Base-by-base conservation (phyloP, 768 basidiomycete genomes). In the Crucibulum laeve region DNA sequence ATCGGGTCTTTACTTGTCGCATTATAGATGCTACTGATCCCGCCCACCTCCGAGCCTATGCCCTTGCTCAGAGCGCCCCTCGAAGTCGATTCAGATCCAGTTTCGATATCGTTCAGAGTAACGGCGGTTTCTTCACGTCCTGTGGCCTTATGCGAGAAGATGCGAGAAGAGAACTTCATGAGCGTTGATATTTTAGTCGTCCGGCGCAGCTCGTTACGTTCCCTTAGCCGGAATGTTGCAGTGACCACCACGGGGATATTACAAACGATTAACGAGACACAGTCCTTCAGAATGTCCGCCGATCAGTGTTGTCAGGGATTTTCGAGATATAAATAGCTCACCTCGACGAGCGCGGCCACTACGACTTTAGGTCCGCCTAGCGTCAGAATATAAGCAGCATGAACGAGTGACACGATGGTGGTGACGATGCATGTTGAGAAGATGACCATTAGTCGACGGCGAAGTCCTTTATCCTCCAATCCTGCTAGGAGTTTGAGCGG, bases 371-470 rank as follows among this genome's bases (percentile, higher is more conserved):
- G 47, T 3, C 59, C 61, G 17, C 59, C 58, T 7, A 51, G 47
- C 1, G 37, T 50, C 17, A 70, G 55, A 40, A 79, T 69, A 49
- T 69, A 65, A 22, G 60, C 53, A 0, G 70, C 71, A 37, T 77
- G 77, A 2, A 77, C 68, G n/a, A 71, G 52, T 3, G 70, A 69
- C n/a, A 68, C 67, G 26, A 71, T 51, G 5, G 70, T 77, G 4
- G 75, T 77, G 40, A 71, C 56, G 44, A 77, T 68, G 40, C 75
- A 76, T 7, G 79, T 68, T 7, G 78, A 78, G 55, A 80, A 79
- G 38, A 77, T 74, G 41, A 76, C 53, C 47, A 72, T 63, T 28
- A 74, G 15, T 2, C 50, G 44, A 32, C 39, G 42, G 13, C 52
- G 46, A 21, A 52, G 35, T 5, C 44, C 18, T 40, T 35, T 48